Percentiles rank a stretch among this genome's conserved stretches.
These are phyloP conservation scores for Paramecium tetraurelia DNA, from an alignment of 73 alveolate genomes.

Conservation along the genomic window DNA sequence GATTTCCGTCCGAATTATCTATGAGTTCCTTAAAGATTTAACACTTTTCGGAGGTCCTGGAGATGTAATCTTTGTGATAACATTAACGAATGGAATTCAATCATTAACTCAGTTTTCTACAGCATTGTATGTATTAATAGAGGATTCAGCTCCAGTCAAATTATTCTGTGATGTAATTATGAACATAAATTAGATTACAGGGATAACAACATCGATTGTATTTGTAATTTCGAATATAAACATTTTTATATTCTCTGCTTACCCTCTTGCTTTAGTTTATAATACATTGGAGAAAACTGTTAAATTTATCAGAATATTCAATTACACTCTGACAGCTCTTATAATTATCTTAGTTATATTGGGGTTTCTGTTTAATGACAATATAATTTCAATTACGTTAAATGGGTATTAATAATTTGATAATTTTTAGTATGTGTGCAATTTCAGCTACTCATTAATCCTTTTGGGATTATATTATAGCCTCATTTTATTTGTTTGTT, in stretches of 20 bases:
- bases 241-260: background rate
- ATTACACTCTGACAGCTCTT: background rate
- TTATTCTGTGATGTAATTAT: background rate
- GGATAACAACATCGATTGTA: background rate
- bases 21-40: background rate
- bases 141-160: background rate
- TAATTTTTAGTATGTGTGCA: background rate
- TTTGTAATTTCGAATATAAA: background rate
- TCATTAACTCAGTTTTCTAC: background rate
- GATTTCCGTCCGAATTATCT: background rate
- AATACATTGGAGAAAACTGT: slow-evolving; percentile 3
- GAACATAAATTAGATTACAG: background rate
- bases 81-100: background rate
- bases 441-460: background rate
- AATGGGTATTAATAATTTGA: background rate
- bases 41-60: slow-evolving; percentile 2
- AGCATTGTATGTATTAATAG: background rate
- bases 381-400: background rate
- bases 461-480: background rate
- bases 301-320: background rate
- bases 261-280: background rate
- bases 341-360: background rate
- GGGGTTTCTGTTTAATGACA: background rate
- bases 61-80: background rate
- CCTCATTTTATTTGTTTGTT: background rate